phyloP scores from a whole-genome alignment of 1,139 yeast genomes.

The Chernovozyma aurita region DNA sequence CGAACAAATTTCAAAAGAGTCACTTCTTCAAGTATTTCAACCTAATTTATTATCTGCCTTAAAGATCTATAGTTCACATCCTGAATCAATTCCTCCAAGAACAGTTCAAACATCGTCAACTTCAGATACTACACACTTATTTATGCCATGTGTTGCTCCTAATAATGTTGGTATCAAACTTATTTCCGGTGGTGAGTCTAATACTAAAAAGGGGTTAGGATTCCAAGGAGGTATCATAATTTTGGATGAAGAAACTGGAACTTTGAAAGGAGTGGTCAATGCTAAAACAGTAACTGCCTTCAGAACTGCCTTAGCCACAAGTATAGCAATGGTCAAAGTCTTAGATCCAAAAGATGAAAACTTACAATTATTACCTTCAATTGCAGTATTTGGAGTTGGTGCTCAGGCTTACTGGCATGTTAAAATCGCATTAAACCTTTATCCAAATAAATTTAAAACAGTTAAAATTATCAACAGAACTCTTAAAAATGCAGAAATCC shows the following conservation, averaged over 20 bases:
- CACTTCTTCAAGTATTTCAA: slow-evolving; percentile 22
- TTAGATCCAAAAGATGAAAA: slow-evolving; percentile 16
- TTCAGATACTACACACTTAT: slow-evolving; percentile 46
- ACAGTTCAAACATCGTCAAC: slow-evolving; percentile 21
- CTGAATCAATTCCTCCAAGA: slow-evolving; percentile 30
- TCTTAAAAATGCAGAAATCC: slow-evolving; percentile 32
- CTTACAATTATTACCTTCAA: slow-evolving; percentile 17
- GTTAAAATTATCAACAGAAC: slow-evolving; percentile 50
- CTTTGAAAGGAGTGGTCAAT: slow-evolving; percentile 49
- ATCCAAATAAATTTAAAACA: slow-evolving; percentile 25
- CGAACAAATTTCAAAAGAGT: slow-evolving; percentile 13
- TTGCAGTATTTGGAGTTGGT: slow-evolving; percentile 61
- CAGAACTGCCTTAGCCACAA: slow-evolving; percentile 60
- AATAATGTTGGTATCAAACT: slow-evolving; percentile 43
- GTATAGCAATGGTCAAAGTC: slow-evolving; percentile 41
- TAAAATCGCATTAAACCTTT: slow-evolving; percentile 39
- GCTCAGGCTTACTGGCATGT: slow-evolving; percentile 67
- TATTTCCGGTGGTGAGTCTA: slow-evolving; percentile 45
- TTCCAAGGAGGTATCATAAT: slow-evolving; percentile 51
- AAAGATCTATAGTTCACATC: slow-evolving; percentile 16
- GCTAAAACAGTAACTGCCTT: slow-evolving; percentile 63
- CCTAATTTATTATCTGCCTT: slow-evolving; percentile 25
- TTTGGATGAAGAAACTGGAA: slow-evolving; percentile 48
- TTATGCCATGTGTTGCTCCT: slow-evolving; percentile 62
- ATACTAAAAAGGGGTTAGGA: slow-evolving; percentile 34